phyloP scores from a whole-genome alignment of 1,139 yeast species.

The Suhomyces anneliseae region DNA sequence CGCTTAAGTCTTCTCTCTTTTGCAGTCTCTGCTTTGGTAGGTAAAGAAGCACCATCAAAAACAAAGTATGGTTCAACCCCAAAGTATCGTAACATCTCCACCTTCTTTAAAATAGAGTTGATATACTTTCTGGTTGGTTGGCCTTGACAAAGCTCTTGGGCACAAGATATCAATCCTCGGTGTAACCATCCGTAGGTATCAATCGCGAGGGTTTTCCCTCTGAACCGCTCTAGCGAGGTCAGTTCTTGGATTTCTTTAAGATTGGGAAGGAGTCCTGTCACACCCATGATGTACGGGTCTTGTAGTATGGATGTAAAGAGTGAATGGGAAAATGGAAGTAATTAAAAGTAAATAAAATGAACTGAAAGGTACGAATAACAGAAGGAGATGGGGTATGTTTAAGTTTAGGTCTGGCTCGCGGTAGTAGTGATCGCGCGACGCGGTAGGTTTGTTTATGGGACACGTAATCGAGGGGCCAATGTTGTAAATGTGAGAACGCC shows the following conservation, averaged over 20 bases:
- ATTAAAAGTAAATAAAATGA: no score
- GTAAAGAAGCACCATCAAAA: constrained; percentile 88
- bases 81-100: constrained; percentile 64
- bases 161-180: constrained; percentile 78
- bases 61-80: constrained; percentile 85
- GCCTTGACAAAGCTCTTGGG: constrained; percentile 76
- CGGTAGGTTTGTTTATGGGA: constrained; percentile 2
- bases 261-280: constrained; percentile 72
- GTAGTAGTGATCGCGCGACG: not conserved
- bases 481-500: no score
- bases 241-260: constrained; percentile 71
- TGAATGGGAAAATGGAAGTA: not conserved
- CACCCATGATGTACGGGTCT: constrained; percentile 55
- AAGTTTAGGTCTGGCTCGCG: no score
- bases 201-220: constrained; percentile 81
- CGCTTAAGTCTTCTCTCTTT: constrained; percentile 58
- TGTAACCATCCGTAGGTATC: constrained; percentile 98
- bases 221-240: constrained; percentile 56
- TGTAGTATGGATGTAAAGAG: not conserved
- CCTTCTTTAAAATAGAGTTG: constrained; percentile 58
- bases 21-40: constrained; percentile 78
- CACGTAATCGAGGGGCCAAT: not conserved
- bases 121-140: constrained; percentile 68
- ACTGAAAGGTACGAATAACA: no score
- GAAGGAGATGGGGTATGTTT: no score